Evolutionary conservation across 306 rosid species (phyloP), one percentile per base, ranked within the genome.

Genomic region (Notholithocarpus densiflorus): DNA sequence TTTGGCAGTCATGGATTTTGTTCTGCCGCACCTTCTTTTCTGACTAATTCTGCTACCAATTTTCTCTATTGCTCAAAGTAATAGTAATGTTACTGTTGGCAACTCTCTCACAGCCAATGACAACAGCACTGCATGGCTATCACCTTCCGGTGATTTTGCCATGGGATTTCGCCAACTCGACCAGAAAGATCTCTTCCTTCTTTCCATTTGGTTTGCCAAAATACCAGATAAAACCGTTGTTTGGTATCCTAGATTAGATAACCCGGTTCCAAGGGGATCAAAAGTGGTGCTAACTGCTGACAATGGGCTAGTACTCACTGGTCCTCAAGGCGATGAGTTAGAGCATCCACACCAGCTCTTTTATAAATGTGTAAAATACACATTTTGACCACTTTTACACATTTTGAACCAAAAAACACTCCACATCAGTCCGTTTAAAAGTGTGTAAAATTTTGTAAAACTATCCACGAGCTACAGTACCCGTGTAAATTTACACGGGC

Each of bases 151-250:
- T 0, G 91, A 91, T 2, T 89, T 91, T 8, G 89, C 91, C 4
- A 84, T 87, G 2, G 90, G 93, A 4, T 87, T 91, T 81, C 84
- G 32, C 2, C 75, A 31, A 69, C 70, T 86, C 1, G 51, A 6
- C 14, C 0, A 34, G 40, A 34, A 5, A 2, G 61, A 18, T 37
- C 29, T 77, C 21, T 91, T 72, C 77, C 54, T 84, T 81, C 83
- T 91, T 37, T 83, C 86, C 3, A 77, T 77, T n/a, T 91, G 93
- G 96, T 87, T 76, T 66, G 29, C 71, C 77, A 87, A 71, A 18
- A 74, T 91, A 51, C 84, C 85, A 0, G 87, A 89, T 14, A 45
- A 52, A 45, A 84, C 89, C 55, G 2, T 89, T 6, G 80, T 82
- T 68, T 89, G 93, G 90, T 71, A 56, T 77, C 83, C 12, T 5